phyloP scores from a whole-genome alignment of 2,329 filamentous ascomycete species.

The Parastagonospora avenae region DNA sequence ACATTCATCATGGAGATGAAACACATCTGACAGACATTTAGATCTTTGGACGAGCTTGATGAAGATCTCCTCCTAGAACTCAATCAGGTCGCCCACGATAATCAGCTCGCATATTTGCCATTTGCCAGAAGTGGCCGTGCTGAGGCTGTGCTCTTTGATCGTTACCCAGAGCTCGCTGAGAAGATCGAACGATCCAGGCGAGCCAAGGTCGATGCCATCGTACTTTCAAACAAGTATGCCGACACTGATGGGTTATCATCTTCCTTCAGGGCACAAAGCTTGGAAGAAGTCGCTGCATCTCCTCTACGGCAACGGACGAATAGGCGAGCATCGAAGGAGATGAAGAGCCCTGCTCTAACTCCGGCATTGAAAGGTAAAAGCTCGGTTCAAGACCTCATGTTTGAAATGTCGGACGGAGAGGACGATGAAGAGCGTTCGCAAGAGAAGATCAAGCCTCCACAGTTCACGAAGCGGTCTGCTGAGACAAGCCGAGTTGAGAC shows the following conservation, averaged over 20 bases:
- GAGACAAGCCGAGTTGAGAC: conserved; percentile 15
- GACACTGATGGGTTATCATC: conserved; percentile 70
- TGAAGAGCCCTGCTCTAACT: conserved; percentile 65
- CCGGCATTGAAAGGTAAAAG: conserved; percentile 71
- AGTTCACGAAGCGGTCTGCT: conserved; percentile 15
- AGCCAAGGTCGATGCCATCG: conserved; percentile 76
- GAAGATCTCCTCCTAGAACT: conserved; percentile 81
- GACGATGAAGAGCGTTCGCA: conserved; percentile 19
- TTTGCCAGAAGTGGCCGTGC: conserved; percentile 77
- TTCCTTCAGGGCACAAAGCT: conserved; percentile 66
- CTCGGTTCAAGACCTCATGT: conserved; percentile 80
- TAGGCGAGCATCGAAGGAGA: conserved; percentile 50
- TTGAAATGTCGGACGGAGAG: conserved; percentile 88
- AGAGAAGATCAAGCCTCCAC: conserved; percentile 29
- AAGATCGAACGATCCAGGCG: conserved; percentile 72
- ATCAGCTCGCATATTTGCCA: conserved; percentile 78
- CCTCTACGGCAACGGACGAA: conserved; percentile 52
- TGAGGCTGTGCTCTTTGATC: conserved; percentile 68
- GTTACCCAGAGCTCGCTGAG: conserved; percentile 65
- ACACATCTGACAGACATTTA: conserved; percentile 31
- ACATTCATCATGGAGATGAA: neutral
- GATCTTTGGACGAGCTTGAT: conserved; percentile 82
- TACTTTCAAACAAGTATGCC: conserved; percentile 66
- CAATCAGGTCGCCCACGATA: conserved; percentile 77
- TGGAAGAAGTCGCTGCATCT: conserved; percentile 65